These are phyloP conservation scores for Myochromella boudieri DNA, from an alignment of 768 basidiomycete species.

Conservation along the genomic window DNA sequence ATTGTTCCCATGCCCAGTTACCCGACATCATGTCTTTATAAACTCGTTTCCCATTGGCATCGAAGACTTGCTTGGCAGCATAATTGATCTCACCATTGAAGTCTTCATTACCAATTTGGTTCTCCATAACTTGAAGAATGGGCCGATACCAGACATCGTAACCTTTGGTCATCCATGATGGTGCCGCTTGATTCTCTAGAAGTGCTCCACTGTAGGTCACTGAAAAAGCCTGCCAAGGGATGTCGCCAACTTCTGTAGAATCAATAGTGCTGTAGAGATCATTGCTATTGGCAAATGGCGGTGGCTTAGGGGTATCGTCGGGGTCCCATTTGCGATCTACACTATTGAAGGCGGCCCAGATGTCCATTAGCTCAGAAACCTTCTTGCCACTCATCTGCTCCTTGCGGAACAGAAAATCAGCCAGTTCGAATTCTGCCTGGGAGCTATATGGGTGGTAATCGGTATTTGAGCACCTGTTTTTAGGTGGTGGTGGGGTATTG, in stretches of 20 bases:
- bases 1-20: slow-evolving; percentile 39
- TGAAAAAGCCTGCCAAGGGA: slow-evolving; percentile 34
- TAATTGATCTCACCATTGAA: slow-evolving; percentile 31
- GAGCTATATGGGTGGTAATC: slow-evolving; percentile 2
- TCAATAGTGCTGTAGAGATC: slow-evolving; percentile 35
- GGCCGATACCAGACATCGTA: slow-evolving; percentile 34
- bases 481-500: neutral
- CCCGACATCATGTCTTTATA: slow-evolving; percentile 39
- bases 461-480: neutral
- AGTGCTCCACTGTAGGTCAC: slow-evolving; percentile 24
- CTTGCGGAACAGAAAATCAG: slow-evolving; percentile 7
- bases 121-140: slow-evolving; percentile 23
- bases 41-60: slow-evolving; percentile 20
- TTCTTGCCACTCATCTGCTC: slow-evolving; percentile 6
- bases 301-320: neutral
- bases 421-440: neutral
- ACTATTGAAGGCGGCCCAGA: slow-evolving; percentile 3
- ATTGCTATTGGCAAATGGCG: slow-evolving; percentile 29
- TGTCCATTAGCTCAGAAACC: neutral
- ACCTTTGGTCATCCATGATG: slow-evolving; percentile 29
- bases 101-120: slow-evolving; percentile 31
- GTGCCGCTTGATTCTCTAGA: slow-evolving; percentile 11
- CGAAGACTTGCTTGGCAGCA: slow-evolving; percentile 25
- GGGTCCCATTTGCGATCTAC: neutral
- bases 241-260: slow-evolving; percentile 28